Conservation (phyloP, 345 rosid species). For the Lumnitzera littorea region DNA sequence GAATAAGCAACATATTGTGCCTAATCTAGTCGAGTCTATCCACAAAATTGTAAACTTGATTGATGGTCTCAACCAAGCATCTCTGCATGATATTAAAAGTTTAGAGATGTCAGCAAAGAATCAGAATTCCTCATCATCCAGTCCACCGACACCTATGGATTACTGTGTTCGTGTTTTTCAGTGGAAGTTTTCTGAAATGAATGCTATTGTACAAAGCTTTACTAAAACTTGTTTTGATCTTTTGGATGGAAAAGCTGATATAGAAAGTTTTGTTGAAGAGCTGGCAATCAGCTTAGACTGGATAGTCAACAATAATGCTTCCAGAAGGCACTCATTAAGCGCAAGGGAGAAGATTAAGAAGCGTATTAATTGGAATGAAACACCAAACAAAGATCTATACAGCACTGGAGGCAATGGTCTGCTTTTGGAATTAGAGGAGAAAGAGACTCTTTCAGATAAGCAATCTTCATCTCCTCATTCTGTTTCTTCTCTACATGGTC, state of each 20-base stretch:
- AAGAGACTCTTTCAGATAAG: too few species aligned
- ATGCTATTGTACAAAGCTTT: slow-evolving; percentile 24
- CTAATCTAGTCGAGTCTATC: slow-evolving; percentile 25
- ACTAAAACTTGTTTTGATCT: slow-evolving; percentile 25
- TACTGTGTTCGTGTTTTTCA: slow-evolving; percentile 35
- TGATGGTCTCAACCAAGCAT: slow-evolving; percentile 24
- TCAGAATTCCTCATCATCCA: slow-evolving; percentile 11
- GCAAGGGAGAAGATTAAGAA: slow-evolving; percentile 55
- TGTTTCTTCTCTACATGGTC: too few species aligned
- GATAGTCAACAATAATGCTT: slow-evolving; percentile 27
- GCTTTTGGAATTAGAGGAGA: neutral
- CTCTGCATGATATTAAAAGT: slow-evolving; percentile 1
- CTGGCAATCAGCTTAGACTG: slow-evolving; percentile 33
- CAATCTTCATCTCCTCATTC: too few species aligned
- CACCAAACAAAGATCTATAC: slow-evolving; percentile 13
- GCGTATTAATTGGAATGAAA: slow-evolving; percentile 37
- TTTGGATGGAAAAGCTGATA: slow-evolving; percentile 25
- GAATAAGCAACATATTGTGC: slow-evolving; percentile 13
- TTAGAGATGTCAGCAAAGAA: slow-evolving; percentile 6
- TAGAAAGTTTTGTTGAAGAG: slow-evolving; percentile 32
- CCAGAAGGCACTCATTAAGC: slow-evolving; percentile 31
- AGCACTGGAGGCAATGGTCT: slow-evolving; percentile 9
- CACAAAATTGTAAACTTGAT: slow-evolving; percentile 35
- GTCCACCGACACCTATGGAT: slow-evolving; percentile 11
- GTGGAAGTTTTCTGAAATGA: slow-evolving; percentile 35